Conservation (phyloP, 2,329 filamentous ascomycete species). For the Claviceps sp. region DNA sequence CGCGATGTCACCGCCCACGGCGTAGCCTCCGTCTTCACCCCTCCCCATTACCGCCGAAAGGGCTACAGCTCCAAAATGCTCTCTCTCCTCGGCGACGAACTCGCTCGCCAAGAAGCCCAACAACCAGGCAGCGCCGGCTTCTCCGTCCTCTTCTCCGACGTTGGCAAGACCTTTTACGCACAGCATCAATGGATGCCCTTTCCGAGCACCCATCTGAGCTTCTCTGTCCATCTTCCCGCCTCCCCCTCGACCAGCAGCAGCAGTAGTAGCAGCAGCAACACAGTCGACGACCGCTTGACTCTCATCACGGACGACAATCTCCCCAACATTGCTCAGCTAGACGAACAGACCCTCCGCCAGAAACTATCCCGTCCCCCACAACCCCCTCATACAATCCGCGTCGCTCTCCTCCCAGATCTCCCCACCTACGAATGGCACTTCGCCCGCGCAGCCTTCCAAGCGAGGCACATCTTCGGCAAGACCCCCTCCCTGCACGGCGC, state of each 20-base stretch:
- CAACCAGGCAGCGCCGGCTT: slow-evolving; percentile 36
- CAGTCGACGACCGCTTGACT: slow-evolving; percentile 11
- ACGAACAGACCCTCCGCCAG: slow-evolving; percentile 47
- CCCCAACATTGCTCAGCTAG: slow-evolving; percentile 43
- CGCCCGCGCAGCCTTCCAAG: slow-evolving; percentile 68
- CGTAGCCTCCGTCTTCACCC: slow-evolving; percentile 68
- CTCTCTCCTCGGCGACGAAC: slow-evolving; percentile 40
- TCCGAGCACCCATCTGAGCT: slow-evolving; percentile 56
- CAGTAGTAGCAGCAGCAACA: slow-evolving; percentile 12
- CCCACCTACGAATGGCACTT: slow-evolving; percentile 43
- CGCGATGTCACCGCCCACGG: slow-evolving; percentile 54
- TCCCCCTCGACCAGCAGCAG: background rate
- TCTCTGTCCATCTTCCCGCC: slow-evolving; percentile 23
- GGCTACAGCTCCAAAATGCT: slow-evolving; percentile 74
- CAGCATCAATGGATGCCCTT: slow-evolving; percentile 64
- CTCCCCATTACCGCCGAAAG: slow-evolving; percentile 49
- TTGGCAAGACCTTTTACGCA: slow-evolving; percentile 72
- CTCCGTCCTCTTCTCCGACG: slow-evolving; percentile 75
- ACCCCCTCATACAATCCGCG: slow-evolving; percentile 16
- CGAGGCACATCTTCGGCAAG: slow-evolving; percentile 43
- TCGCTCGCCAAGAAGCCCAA: slow-evolving; percentile 18
- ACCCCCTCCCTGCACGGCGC: slow-evolving; percentile 56
- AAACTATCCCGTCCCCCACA: slow-evolving; percentile 26
- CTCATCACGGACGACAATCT: slow-evolving; percentile 48
- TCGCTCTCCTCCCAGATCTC: slow-evolving; percentile 19